Evolutionary conservation across 1,284 basidiomycete genomes (phyloP).

Genomic region (Tilletia walkeri): DNA sequence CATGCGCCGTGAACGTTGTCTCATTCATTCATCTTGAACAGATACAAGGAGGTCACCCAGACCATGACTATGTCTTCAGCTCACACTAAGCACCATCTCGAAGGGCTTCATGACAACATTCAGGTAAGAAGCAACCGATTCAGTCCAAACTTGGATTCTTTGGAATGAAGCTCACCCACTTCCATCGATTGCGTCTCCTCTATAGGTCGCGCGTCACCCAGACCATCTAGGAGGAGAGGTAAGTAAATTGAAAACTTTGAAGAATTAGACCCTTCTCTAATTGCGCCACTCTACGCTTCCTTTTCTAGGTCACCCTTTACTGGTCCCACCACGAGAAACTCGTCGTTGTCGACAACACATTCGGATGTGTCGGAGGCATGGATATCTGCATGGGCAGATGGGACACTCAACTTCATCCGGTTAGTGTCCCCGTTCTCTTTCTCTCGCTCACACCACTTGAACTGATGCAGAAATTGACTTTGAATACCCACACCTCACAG

Average conservation of each 20-base stretch:
- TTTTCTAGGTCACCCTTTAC: slow-evolving; percentile 14
- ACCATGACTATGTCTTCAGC: slow-evolving; percentile 65
- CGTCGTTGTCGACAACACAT: slow-evolving; percentile 71
- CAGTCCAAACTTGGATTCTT: background rate
- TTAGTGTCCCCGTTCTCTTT: slow-evolving; percentile 60
- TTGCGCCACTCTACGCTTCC: too few relatives aligned
- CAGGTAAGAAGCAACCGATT: slow-evolving; percentile 63
- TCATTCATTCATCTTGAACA: background rate
- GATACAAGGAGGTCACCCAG: slow-evolving; percentile 67
- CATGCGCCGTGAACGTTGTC: background rate
- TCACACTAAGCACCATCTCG: slow-evolving; percentile 66
- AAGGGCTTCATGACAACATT: slow-evolving; percentile 81
- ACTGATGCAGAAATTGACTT: too few relatives aligned
- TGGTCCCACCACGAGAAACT: slow-evolving; percentile 59
- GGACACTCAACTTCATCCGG: slow-evolving; percentile 62
- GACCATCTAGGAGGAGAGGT: slow-evolving; percentile 48
- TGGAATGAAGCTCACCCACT: background rate
- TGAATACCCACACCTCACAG: background rate
- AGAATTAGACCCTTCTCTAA: too few relatives aligned
- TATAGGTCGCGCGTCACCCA: slow-evolving; percentile 35
- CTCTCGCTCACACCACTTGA: too few relatives aligned
- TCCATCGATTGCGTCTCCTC: background rate
- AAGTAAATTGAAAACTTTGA: background rate
- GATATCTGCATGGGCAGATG: slow-evolving; percentile 92
- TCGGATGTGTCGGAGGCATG: slow-evolving; percentile 70